These are phyloP conservation scores for Plasmodium malariae DNA, from an alignment of 169 alveolate species.

Conservation along the genomic window DNA sequence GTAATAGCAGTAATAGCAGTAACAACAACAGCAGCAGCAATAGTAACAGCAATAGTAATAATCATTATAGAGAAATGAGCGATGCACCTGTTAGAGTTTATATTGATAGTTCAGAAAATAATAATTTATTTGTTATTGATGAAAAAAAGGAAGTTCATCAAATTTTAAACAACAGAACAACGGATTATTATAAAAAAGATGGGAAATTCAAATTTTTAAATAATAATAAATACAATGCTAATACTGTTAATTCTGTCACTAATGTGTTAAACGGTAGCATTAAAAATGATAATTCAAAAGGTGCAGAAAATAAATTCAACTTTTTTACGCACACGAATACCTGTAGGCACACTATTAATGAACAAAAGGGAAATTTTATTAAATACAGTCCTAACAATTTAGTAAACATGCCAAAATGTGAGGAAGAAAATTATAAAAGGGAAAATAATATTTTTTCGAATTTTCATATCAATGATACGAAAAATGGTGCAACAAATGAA, in stretches of 20 bases:
- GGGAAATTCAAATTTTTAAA: conserved; percentile 8
- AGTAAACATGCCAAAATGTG: conserved; percentile 25
- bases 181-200: conserved; percentile 31
- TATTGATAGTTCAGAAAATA: conserved; percentile 57
- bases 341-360: conserved; percentile 9
- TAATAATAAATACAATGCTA: not conserved
- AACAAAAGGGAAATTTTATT: not conserved
- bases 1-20: not conserved
- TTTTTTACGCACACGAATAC: conserved; percentile 1
- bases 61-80: conserved; percentile 2
- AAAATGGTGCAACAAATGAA: not conserved
- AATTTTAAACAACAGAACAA: conserved; percentile 1
- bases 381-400: conserved; percentile 6
- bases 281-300: conserved; percentile 16
- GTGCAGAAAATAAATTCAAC: conserved; percentile 23
- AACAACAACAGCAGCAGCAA: not conserved
- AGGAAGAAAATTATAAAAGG: conserved; percentile 16
- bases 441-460: not conserved
- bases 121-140: conserved; percentile 37
- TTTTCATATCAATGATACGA: conserved; percentile 4
- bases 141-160: conserved; percentile 18
- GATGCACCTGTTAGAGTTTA: conserved; percentile 7
- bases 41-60: not conserved
- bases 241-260: not conserved
- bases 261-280: conserved; percentile 3